These are phyloP conservation scores for Aspergillus costaricaensis DNA, from an alignment of 2,329 filamentous ascomycete species.

Conservation along the genomic window DNA sequence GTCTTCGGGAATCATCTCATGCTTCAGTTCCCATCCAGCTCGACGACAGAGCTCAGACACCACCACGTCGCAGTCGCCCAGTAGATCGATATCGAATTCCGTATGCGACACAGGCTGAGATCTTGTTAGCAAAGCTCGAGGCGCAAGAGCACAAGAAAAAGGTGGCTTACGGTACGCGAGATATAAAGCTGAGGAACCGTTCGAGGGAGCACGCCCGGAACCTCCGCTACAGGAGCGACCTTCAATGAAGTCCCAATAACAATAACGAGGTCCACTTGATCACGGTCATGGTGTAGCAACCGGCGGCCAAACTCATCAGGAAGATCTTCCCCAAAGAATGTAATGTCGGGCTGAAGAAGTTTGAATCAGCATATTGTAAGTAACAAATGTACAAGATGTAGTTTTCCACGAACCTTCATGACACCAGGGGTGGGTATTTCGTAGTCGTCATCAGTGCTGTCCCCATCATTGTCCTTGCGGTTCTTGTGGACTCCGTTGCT, in stretches of 20 bases:
- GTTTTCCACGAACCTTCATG: slow-evolving; percentile 64
- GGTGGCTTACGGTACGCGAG: slow-evolving; percentile 65
- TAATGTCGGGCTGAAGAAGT: slow-evolving; percentile 74
- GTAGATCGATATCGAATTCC: slow-evolving; percentile 92
- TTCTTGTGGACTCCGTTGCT: slow-evolving; percentile 51
- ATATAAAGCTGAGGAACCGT: slow-evolving; percentile 89
- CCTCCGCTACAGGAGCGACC: slow-evolving; percentile 91
- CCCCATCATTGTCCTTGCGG: slow-evolving; percentile 58
- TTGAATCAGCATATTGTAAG: slow-evolving; percentile 13
- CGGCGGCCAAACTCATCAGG: slow-evolving; percentile 80
- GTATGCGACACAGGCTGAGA: slow-evolving; percentile 74
- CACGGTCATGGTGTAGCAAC: slow-evolving; percentile 77
- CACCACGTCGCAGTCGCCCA: slow-evolving; percentile 93
- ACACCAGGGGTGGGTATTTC: slow-evolving; percentile 71
- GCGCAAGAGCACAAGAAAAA: neutral
- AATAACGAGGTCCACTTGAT: slow-evolving; percentile 82
- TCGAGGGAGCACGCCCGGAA: slow-evolving; percentile 76
- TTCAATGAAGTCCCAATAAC: slow-evolving; percentile 97
- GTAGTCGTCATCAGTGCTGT: slow-evolving; percentile 62
- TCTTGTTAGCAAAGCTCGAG: slow-evolving; percentile 13
- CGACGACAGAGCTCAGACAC: slow-evolving; percentile 82
- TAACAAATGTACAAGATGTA: neutral
- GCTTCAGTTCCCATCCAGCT: slow-evolving; percentile 75
- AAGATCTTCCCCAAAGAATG: slow-evolving; percentile 91
- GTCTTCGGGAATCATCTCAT: slow-evolving; percentile 77